Conservation (phyloP, 108 stramenopile genomes). For the Skeletonema menzelii region DNA sequence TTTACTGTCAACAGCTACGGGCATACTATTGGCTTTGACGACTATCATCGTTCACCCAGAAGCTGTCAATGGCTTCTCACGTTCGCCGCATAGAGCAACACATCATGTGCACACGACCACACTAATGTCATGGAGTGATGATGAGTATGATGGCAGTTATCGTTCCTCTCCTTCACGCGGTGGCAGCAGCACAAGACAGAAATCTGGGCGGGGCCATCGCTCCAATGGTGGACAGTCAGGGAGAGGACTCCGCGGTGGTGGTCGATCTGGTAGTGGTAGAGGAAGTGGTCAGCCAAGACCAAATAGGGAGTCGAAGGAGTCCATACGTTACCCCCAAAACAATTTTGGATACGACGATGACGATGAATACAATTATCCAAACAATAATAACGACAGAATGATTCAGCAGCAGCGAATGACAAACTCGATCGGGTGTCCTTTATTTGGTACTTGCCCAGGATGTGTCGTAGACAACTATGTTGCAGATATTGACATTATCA, state of each 20-base stretch:
- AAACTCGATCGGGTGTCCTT: conserved; percentile 45
- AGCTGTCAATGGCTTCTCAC: not conserved
- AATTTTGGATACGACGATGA: not conserved
- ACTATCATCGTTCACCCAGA: not conserved
- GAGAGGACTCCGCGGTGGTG: not conserved
- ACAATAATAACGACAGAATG: not conserved
- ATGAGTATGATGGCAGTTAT: not conserved
- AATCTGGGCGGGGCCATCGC: not conserved
- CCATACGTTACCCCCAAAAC: not conserved
- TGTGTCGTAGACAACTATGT: conserved; percentile 57
- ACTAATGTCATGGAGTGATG: not conserved
- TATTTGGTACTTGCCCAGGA: conserved; percentile 82
- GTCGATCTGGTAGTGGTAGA: not conserved
- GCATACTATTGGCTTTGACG: not conserved
- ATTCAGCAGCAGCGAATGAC: conserved; percentile 3
- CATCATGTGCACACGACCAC: not conserved
- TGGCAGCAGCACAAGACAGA: not conserved
- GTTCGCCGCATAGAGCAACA: not conserved
- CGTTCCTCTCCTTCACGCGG: not conserved
- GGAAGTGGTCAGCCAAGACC: not conserved
- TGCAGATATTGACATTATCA: conserved; percentile 52
- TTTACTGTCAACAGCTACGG: not conserved
- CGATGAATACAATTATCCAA: not conserved
- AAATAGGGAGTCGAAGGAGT: not conserved
- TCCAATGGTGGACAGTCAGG: not conserved